A percentile compares a stretch with the other conserved stretches of the same genome.
phyloP scores from a whole-genome alignment of 2,329 filamentous ascomycete species.

The Scytalidium sp. region DNA sequence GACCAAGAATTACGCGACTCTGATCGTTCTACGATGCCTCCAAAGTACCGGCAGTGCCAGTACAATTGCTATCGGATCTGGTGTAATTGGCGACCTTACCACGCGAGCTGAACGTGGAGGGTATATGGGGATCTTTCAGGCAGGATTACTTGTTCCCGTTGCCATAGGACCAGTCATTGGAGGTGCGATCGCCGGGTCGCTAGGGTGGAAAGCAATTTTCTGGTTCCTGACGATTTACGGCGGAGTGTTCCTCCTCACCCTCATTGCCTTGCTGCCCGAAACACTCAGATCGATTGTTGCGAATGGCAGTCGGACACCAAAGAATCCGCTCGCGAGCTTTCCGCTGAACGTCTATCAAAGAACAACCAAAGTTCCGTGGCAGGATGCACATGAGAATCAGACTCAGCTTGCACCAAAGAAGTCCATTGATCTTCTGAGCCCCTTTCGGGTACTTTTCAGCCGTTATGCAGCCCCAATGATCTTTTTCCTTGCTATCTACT shows the following conservation, averaged over 20 bases:
- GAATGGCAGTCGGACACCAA: conserved; percentile 11
- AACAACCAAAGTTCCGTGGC: conserved; percentile 23
- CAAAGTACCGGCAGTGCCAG: conserved; percentile 57
- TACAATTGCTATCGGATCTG: conserved; percentile 54
- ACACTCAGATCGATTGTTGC: conserved; percentile 20
- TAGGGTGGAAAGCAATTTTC: conserved; percentile 48
- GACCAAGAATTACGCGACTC: conserved; percentile 35
- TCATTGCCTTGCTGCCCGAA: conserved; percentile 17
- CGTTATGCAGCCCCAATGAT: conserved; percentile 40
- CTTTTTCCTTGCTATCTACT: conserved; percentile 38
- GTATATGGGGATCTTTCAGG: conserved; percentile 60
- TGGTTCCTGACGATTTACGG: conserved; percentile 48
- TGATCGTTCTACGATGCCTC: conserved; percentile 52
- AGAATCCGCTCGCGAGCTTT: conserved; percentile 4
- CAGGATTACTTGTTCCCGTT: conserved; percentile 28
- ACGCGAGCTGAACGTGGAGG: conserved; percentile 57
- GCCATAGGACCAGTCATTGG: conserved; percentile 46
- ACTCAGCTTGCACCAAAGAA: conserved; percentile 1
- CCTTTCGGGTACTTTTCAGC: conserved; percentile 35
- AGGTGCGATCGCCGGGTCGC: conserved; percentile 38
- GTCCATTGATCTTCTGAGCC: conserved; percentile 28
- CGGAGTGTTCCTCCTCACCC: conserved; percentile 28
- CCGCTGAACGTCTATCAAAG: conserved; percentile 1
- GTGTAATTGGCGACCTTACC: conserved; percentile 61
- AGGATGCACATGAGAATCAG: conserved; percentile 7